These are phyloP conservation scores for Chlamydomonas incerta DNA, from an alignment of 139 green algal genomes.

Conservation along the genomic window DNA sequence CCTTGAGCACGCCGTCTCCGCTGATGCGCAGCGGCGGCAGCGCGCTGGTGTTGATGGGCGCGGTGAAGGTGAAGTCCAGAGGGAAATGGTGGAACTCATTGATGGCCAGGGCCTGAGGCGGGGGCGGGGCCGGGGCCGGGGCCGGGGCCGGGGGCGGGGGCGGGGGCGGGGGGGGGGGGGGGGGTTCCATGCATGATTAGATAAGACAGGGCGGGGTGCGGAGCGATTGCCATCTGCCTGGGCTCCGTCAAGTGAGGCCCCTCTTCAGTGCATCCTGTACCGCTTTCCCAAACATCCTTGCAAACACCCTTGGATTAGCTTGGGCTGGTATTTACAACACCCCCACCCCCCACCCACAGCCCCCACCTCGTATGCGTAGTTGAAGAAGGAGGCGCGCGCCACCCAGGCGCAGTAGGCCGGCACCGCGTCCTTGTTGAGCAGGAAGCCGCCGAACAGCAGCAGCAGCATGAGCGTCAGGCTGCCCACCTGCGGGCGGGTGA, in stretches of 20 bases:
- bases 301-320: too few species aligned
- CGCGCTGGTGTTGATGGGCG: slow-evolving; percentile 52
- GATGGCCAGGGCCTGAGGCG: slow-evolving; percentile 64
- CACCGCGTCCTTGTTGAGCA: slow-evolving; percentile 80
- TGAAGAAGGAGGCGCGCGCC: slow-evolving; percentile 67
- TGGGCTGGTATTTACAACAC: too few species aligned
- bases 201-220: too few species aligned
- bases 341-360: not conserved
- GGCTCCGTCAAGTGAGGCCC: too few species aligned
- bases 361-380: slow-evolving; percentile 77
- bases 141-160: too few species aligned
- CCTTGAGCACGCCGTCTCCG: slow-evolving; percentile 73
- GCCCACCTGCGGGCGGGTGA: slow-evolving; percentile 3
- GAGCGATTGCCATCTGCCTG: too few species aligned
- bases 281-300: too few species aligned
- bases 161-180: too few species aligned
- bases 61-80: slow-evolving; percentile 72
- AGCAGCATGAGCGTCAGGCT: slow-evolving; percentile 70
- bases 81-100: slow-evolving; percentile 82
- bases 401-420: slow-evolving; percentile 61
- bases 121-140: too few species aligned
- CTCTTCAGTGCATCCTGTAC: too few species aligned
- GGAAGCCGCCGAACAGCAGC: slow-evolving; percentile 83
- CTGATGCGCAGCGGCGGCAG: slow-evolving; percentile 72
- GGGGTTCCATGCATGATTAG: too few species aligned